Evolutionary conservation across 495 filamentous ascomycete genomes (phyloP).

Genomic region (Neurospora terricola): DNA sequence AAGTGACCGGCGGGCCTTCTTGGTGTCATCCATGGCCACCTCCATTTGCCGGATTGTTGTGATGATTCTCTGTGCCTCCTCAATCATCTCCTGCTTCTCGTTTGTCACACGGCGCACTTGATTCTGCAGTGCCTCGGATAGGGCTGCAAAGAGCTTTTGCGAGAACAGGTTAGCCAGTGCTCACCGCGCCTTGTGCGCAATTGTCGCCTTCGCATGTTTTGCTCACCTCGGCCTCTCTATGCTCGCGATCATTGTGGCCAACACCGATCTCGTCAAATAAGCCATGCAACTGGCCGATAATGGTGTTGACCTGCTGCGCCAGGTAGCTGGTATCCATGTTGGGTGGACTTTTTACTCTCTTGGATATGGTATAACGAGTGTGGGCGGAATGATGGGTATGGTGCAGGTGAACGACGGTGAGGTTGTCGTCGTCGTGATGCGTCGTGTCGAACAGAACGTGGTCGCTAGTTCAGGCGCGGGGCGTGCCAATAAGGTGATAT

Average conservation of each 20-base stretch:
- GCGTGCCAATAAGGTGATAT: neutral
- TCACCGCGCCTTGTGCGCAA: neutral
- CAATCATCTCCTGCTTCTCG: slow-evolving; percentile 79
- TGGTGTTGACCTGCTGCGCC: slow-evolving; percentile 86
- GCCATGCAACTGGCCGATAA: slow-evolving; percentile 80
- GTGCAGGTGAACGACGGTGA: neutral
- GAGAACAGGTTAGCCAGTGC: neutral
- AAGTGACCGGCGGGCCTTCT: slow-evolving; percentile 45
- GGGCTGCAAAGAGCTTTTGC: slow-evolving; percentile 67
- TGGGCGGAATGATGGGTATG: neutral
- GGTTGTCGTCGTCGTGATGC: neutral
- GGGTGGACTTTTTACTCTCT: neutral
- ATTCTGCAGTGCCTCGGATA: slow-evolving; percentile 79
- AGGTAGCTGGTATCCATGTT: slow-evolving; percentile 85
- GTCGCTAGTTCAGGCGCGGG: neutral
- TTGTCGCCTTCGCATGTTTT: neutral
- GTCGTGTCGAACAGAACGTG: neutral
- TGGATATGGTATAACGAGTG: neutral
- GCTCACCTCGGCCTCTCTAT: slow-evolving; percentile 70
- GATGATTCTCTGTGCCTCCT: slow-evolving; percentile 80
- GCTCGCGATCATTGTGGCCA: slow-evolving; percentile 77
- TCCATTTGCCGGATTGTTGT: slow-evolving; percentile 88
- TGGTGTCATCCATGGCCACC: slow-evolving; percentile 68
- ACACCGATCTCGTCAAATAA: slow-evolving; percentile 96
- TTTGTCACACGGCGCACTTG: slow-evolving; percentile 69